Conservation (phyloP, 495 filamentous ascomycete species). For the Penicillium soppii region DNA sequence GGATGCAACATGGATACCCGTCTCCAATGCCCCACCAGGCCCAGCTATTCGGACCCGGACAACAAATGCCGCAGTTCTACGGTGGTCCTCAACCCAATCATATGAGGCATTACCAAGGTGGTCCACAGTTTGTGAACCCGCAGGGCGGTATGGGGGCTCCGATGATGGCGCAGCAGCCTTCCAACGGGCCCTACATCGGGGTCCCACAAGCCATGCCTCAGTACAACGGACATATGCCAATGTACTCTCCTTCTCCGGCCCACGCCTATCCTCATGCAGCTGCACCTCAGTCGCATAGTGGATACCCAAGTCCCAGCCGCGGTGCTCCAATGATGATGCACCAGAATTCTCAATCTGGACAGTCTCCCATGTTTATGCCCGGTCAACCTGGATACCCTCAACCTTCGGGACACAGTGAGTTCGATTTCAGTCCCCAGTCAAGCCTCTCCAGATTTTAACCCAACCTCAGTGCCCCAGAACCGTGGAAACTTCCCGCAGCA, state of each 20-base stretch:
- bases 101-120: slow-evolving; percentile 50
- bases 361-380: slow-evolving; percentile 67
- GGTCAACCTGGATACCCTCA: slow-evolving; percentile 69
- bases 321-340: slow-evolving; percentile 84
- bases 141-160: slow-evolving; percentile 68
- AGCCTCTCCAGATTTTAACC: slow-evolving; percentile 20
- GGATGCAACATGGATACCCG: slow-evolving; percentile 69
- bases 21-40: slow-evolving; percentile 66
- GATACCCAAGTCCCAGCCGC: slow-evolving; percentile 80
- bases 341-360: slow-evolving; percentile 72
- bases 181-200: slow-evolving; percentile 53
- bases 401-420: slow-evolving; percentile 66
- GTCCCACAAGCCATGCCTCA: slow-evolving; percentile 56
- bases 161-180: slow-evolving; percentile 80
- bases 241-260: slow-evolving; percentile 67
- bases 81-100: slow-evolving; percentile 42
- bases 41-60: slow-evolving; percentile 70
- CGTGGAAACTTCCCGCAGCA: slow-evolving; percentile 58
- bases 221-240: slow-evolving; percentile 66
- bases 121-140: slow-evolving; percentile 61
- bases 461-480: slow-evolving; percentile 55
- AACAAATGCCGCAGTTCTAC: slow-evolving; percentile 68
- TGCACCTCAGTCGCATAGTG: slow-evolving; percentile 67
- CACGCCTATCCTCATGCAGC: slow-evolving; percentile 66
- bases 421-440: not conserved